Conservation (phyloP, 805 yeast species). For the Maudiozyma bulderi region DNA sequence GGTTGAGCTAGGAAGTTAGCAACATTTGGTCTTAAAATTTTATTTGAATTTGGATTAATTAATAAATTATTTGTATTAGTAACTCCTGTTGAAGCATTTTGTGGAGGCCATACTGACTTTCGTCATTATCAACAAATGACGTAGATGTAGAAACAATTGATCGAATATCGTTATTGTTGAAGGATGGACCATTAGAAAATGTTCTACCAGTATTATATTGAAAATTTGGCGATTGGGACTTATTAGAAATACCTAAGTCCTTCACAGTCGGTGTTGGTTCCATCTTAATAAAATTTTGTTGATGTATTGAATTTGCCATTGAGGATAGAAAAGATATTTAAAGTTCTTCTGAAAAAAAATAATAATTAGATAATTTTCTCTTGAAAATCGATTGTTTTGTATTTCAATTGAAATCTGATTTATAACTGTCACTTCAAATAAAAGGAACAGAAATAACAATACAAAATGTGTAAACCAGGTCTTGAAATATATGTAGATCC, state of each 20-base stretch:
- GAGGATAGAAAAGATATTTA: too few relatives aligned
- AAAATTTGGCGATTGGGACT: background rate
- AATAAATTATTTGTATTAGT: background rate
- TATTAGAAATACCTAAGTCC: background rate
- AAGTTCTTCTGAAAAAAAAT: too few relatives aligned
- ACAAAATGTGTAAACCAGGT: too few relatives aligned
- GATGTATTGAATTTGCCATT: background rate
- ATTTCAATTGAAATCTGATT: too few relatives aligned
- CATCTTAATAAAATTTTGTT: slow-evolving; percentile 1
- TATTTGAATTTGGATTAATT: background rate
- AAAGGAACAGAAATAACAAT: too few relatives aligned
- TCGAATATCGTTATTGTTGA: background rate
- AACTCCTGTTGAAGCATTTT: background rate
- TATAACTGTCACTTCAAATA: too few relatives aligned
- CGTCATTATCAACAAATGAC: background rate
- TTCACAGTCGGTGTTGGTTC: background rate
- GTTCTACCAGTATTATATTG: background rate
- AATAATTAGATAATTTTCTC: too few relatives aligned
- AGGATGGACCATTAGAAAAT: background rate
- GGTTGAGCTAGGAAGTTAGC: slow-evolving; percentile 1
- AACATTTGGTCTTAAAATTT: slow-evolving; percentile 1
- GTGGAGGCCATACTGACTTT: background rate
- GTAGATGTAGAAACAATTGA: background rate
- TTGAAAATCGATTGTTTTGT: too few relatives aligned
- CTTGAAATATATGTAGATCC: too few relatives aligned